Base-by-base conservation (phyloP, 768 basidiomycete species). In the Pulveroboletus sp. region DNA sequence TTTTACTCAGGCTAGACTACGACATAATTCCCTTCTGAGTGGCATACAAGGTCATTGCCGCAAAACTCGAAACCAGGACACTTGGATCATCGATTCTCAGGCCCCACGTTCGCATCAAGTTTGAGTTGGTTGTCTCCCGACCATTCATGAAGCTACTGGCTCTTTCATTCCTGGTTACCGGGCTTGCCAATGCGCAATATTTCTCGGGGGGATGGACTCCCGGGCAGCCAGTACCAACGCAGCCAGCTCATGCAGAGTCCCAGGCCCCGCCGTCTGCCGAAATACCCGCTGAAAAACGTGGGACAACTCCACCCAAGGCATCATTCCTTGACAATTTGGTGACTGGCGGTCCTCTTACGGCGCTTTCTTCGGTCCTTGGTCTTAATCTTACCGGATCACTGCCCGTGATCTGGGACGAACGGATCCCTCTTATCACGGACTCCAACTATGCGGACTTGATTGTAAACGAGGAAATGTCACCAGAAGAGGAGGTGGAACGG, bases 201-300 rank as follows among this genome's bases (percentile, higher is more conserved):
- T 84, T 90, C 67, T 90, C 88, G 4, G 72, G 72, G 27, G 90
- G 90, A n/a, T 92, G 90, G 90, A 61, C 71, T 24, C 90, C 90
- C 3, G 89, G 87, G 24, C 84, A 90, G 61, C 71, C 80, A 0
- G 72, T 72, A 21, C 59, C 65, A 11, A 69, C 65, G n/a, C n/a
- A 42, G 13, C 36, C 53, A 23, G 25, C 50, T 20, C 38, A 47
- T 32, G 55, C 42, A 40, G 59, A 48, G 17, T 34, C 56, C 36
- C 45, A 60, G 34, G 56, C 57, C 17, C 51, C 64, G 39, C 55
- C 68, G 25, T 29, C 63, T 13, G 43, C 67, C 29, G 56, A 60
- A 36, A 54, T 54, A 27, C n/a, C n/a, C n/a, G 51, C 69, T 24
- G 58, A 58, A 51, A 66, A 57, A 44, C 58, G 20, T 32, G 53